Percentiles rank a stretch among this genome's conserved stretches.
These are phyloP conservation scores for Clarireedia paspali DNA, from an alignment of 2,329 filamentous ascomycete species.

Conservation along the genomic window DNA sequence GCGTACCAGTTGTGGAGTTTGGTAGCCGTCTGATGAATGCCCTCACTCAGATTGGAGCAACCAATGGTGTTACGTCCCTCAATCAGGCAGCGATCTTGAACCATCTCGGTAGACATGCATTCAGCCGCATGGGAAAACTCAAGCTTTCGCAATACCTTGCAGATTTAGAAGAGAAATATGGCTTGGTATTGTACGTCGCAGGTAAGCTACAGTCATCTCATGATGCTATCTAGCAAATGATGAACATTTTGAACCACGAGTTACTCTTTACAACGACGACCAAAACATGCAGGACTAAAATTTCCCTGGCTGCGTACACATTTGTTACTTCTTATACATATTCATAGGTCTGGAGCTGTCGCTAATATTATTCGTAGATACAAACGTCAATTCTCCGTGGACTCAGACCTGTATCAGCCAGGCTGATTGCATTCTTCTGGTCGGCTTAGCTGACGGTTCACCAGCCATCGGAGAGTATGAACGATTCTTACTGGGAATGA, in stretches of 20 bases:
- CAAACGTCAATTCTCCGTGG: conserved; percentile 94
- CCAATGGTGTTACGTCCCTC: conserved; percentile 83
- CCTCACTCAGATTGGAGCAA: conserved; percentile 78
- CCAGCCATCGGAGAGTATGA: conserved; percentile 93
- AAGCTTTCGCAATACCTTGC: conserved; percentile 94
- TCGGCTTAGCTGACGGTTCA: conserved; percentile 84
- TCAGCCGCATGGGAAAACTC: conserved; percentile 94
- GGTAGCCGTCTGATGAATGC: conserved; percentile 83
- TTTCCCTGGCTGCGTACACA: conserved; percentile 47
- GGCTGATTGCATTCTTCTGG: conserved; percentile 89
- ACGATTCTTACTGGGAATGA: conserved; percentile 90
- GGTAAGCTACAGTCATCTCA: conserved; percentile 39
- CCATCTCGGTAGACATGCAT: conserved; percentile 90
- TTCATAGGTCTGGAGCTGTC: neutral
- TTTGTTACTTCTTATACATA: neutral
- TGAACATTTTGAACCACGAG: conserved; percentile 28
- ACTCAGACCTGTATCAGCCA: conserved; percentile 97
- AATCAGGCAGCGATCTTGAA: conserved; percentile 93
- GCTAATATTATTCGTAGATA: conserved; percentile 49
- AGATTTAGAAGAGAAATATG: conserved; percentile 94
- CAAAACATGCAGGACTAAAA: conserved; percentile 46
- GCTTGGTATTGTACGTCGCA: conserved; percentile 88
- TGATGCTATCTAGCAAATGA: conserved; percentile 32
- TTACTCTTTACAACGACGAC: conserved; percentile 21
- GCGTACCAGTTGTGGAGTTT: conserved; percentile 92